Evolutionary conservation across 768 basidiomycete species (phyloP), one percentile per base, ranked within the genome.

Genomic region (Pisolithus tinctorius): DNA sequence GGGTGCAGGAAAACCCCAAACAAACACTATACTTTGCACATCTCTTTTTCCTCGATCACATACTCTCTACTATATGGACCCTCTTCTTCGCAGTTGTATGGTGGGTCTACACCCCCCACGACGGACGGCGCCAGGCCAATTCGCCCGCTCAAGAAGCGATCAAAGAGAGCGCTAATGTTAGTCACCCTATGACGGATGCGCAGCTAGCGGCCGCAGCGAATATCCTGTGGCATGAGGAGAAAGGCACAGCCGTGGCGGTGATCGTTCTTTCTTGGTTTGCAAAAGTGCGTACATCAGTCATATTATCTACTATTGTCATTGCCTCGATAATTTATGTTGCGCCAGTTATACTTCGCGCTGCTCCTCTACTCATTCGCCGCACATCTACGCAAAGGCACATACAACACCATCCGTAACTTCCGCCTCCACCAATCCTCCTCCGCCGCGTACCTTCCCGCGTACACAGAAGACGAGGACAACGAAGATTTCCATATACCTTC

Each of bases 61-160:
- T 96, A 51, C 72, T 99, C 54, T 86, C 84, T 14, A 93, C 94
- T 1, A 71, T 85, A 0, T 97, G 91, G 87, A 94, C 93, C n/a
- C 76, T 87, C 39, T 88, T 89, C 63, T 98, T 99, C 56, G 88
- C 84, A 37, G 78, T 91, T 20, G 71, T 78, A 38, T 99, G 94
- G 95, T 99, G 92, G 86, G 69, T 81, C 31, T 87, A 87, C 71
- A 88, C 83, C 1, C 88, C 93, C 0, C 96, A 99, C 63, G 93
- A 99, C 59, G 96, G 96, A 5, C 76, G 75, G 23, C 80, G 83
- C 1, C 79, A 81, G 31, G 79, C 79, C 55, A 90, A 95, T 65
- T 97, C 93, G 1, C 75, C 78, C 27, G 95, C 96, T 9, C 96
- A 99, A 69, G 71, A 89, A 63, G 86, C 83, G 39, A 81, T 99